phyloP scores from a whole-genome alignment of 208 protist species.

The Wallacemonas collosoma region DNA sequence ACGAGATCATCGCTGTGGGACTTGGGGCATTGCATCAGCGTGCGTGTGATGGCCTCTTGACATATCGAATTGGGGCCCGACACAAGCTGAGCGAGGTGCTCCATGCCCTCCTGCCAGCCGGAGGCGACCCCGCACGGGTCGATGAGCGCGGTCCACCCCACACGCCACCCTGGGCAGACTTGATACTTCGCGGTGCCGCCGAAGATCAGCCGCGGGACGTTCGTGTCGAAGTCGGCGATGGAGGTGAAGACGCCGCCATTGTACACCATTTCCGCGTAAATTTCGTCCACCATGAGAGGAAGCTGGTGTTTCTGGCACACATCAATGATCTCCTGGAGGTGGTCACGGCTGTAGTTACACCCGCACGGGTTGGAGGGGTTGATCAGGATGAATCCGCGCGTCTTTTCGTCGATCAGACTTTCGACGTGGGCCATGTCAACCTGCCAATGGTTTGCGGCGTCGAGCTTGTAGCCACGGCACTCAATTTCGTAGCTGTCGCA shows the following conservation, averaged over 20 bases:
- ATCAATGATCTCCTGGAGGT: constrained; percentile 82
- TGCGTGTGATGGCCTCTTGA: constrained; percentile 82
- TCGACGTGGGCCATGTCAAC: constrained; percentile 79
- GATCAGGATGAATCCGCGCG: constrained; percentile 90
- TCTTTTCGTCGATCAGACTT: constrained; percentile 80
- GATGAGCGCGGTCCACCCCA: constrained; percentile 88
- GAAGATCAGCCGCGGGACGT: constrained; percentile 82
- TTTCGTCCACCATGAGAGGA: constrained; percentile 94
- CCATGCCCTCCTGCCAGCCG: constrained; percentile 47
- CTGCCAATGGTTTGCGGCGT: constrained; percentile 89
- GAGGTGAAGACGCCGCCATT: constrained; percentile 71
- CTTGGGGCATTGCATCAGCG: constrained; percentile 71
- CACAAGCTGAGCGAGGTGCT: constrained; percentile 67
- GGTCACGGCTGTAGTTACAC: constrained; percentile 81
- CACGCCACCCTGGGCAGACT: constrained; percentile 93
- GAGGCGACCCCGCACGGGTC: constrained; percentile 49
- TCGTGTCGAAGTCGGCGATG: constrained; percentile 79
- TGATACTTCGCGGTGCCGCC: constrained; percentile 93
- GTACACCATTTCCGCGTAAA: constrained; percentile 95
- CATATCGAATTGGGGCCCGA: constrained; percentile 88
- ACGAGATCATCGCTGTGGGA: constrained; percentile 52
- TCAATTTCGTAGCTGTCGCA: constrained; percentile 82
- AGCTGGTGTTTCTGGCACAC: constrained; percentile 86
- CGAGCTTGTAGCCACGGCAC: constrained; percentile 75
- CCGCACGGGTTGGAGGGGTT: constrained; percentile 97